Base-by-base conservation (phyloP, 495 filamentous ascomycete species). In the Xylaria intraflava region DNA sequence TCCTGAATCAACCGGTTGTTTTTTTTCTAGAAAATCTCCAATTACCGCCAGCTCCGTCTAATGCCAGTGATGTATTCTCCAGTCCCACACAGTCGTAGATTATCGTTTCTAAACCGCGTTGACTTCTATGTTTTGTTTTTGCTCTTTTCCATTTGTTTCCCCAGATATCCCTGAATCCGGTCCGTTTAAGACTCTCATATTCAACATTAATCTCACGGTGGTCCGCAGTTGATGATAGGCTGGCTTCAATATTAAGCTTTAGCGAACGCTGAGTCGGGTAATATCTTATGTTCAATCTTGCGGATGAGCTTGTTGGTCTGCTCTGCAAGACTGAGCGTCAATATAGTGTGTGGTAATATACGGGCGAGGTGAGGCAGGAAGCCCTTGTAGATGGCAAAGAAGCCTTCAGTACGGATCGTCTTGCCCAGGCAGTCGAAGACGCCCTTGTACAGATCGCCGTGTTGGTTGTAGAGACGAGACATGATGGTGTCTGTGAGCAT, bases 391-490 rank as follows among this genome's bases (percentile, higher is more conserved):
- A 99, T 92, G 51, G 93, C 93, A 26, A 97, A 67, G 23, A 95
- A 58, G 20, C 93, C 93, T 66, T 99, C 93, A 0, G 89, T 95
- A 64, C 82, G 82, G 60, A 99, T 78, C 0, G 93, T 99, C 74
- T 95, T 90, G 63, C 77, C 81, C 39, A 96, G 68, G 68, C 93
- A 99, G 71, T 99, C 93, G 54, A 93, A 89, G 0, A 90, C 88
- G 49, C 90, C 86, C 57, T 79, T 84, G 73, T 99, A 99, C 4
- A 97, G 82, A 65, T 96, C 95, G 26, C 93, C 93, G 49, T 90
- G 92, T 70, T 99, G 93, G 75, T 99, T 99, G 73, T 99, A 99
- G 80, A 99, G 86, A 30, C 93, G 85, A 46, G 87, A 90, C 93
- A 99, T 99, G 71, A 99, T 89, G 8, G 94, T 97, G 67, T 99